phyloP scores from a whole-genome alignment of 768 basidiomycete species.

The Pilatotrama ljubarskyi region DNA sequence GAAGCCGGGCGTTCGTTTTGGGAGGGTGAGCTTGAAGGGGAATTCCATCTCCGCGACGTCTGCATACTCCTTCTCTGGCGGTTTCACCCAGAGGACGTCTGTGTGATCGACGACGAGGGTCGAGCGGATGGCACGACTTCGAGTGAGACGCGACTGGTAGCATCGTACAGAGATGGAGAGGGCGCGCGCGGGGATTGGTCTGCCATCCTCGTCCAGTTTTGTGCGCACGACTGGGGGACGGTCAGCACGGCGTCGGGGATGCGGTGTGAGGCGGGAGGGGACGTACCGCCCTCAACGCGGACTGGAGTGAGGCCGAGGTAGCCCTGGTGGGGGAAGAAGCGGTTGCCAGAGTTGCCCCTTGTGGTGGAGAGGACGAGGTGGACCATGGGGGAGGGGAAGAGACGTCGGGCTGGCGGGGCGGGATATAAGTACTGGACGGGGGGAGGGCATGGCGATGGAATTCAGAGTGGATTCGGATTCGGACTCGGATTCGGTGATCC shows the following conservation, averaged over 20 bases:
- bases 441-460: conserved; percentile 15
- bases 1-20: conserved; percentile 59
- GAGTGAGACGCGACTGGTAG: conserved; percentile 74
- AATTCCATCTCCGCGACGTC: conserved; percentile 65
- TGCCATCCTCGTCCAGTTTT: conserved; percentile 67
- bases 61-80: conserved; percentile 54
- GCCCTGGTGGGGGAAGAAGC: conserved; percentile 74
- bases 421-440: conserved; percentile 51
- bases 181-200: conserved; percentile 63
- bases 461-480: conserved; percentile 3
- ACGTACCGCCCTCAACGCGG: conserved; percentile 73
- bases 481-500: conserved; percentile 18
- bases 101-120: conserved; percentile 70
- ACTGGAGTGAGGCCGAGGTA: conserved; percentile 81
- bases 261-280: neutral
- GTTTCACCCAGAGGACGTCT: conserved; percentile 68
- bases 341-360: conserved; percentile 62
- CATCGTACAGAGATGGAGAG: conserved; percentile 78
- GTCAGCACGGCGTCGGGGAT: conserved; percentile 6
- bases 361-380: conserved; percentile 68
- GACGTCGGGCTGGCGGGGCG: conserved; percentile 22
- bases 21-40: conserved; percentile 72
- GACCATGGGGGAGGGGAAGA: conserved; percentile 52
- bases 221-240: conserved; percentile 61
- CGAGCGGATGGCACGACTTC: conserved; percentile 50